Percentiles rank a stretch among this genome's conserved stretches.
Conservation (phyloP, 2,329 filamentous ascomycete genomes). For the Stylonectria norvegica region DNA sequence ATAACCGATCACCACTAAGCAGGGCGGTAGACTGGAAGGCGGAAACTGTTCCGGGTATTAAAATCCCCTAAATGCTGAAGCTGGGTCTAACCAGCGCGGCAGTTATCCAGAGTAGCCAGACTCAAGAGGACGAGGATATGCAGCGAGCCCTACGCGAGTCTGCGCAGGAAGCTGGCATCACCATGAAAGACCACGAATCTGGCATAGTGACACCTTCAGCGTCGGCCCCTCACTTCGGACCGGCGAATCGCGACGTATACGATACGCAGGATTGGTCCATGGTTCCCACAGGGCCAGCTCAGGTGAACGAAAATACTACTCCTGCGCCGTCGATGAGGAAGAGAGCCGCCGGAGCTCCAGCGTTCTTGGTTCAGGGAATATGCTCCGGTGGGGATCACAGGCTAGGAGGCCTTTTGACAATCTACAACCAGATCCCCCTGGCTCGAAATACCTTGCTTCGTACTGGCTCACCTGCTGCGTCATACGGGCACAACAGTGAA, state of each 20-base stretch:
- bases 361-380: conserved; percentile 45
- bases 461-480: conserved; percentile 37
- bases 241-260: conserved; percentile 55
- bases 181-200: conserved; percentile 45
- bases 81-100: conserved; percentile 24
- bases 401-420: conserved; percentile 54
- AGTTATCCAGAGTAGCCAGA: conserved; percentile 37
- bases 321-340: conserved; percentile 42
- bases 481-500: conserved; percentile 53
- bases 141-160: conserved; percentile 56
- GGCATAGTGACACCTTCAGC: conserved; percentile 44
- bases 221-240: conserved; percentile 52
- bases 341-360: conserved; percentile 42
- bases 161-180: conserved; percentile 48
- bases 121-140: conserved; percentile 54
- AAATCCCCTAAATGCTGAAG: conserved; percentile 17
- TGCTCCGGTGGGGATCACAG: conserved; percentile 37
- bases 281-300: conserved; percentile 41
- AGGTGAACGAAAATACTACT: conserved; percentile 16
- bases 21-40: conserved; percentile 48
- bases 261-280: conserved; percentile 57
- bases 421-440: conserved; percentile 58
- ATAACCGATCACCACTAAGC: conserved; percentile 54
- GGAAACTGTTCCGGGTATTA: conserved; percentile 40
- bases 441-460: conserved; percentile 53